Evolutionary conservation across 2,329 filamentous ascomycete species (phyloP).

Genomic region (Pleoardoris graminearum): DNA sequence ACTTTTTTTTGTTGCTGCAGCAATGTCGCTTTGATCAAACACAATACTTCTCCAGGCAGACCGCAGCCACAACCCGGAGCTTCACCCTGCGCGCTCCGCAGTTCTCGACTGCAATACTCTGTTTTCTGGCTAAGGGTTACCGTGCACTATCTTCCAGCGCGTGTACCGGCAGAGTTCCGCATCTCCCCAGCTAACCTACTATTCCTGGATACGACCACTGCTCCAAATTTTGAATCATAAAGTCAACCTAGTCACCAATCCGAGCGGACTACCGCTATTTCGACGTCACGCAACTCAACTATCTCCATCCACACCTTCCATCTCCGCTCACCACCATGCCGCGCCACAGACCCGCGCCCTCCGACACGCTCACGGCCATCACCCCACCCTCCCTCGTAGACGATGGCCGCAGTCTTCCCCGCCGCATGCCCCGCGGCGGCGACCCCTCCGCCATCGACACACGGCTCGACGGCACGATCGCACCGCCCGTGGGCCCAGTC

Average conservation of each 20-base stretch:
- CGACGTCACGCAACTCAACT: too few species aligned
- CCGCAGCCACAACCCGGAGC: background rate
- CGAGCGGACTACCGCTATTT: too few species aligned
- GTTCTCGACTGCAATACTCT: too few species aligned
- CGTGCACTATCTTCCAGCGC: background rate
- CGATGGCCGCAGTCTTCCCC: constrained; percentile 23
- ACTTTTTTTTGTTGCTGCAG: background rate
- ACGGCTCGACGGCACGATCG: constrained; percentile 14
- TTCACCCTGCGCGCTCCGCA: too few species aligned
- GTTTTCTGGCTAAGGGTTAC: background rate
- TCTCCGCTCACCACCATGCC: background rate
- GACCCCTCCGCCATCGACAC: constrained; percentile 15
- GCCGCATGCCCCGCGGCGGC: constrained; percentile 18
- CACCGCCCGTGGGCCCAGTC: constrained; percentile 1
- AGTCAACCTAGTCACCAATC: too few species aligned
- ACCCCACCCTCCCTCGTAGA: constrained; percentile 29
- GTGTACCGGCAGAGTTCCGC: background rate
- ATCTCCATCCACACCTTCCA: background rate
- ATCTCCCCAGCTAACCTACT: background rate
- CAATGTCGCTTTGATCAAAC: background rate
- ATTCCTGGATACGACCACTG: background rate
- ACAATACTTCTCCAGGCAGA: background rate
- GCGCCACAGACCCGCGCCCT: background rate
- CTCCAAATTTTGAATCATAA: background rate
- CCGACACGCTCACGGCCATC: constrained; percentile 19